Conservation (phyloP, 139 green algal species). For the Chlamydomonas asymmetrica region DNA sequence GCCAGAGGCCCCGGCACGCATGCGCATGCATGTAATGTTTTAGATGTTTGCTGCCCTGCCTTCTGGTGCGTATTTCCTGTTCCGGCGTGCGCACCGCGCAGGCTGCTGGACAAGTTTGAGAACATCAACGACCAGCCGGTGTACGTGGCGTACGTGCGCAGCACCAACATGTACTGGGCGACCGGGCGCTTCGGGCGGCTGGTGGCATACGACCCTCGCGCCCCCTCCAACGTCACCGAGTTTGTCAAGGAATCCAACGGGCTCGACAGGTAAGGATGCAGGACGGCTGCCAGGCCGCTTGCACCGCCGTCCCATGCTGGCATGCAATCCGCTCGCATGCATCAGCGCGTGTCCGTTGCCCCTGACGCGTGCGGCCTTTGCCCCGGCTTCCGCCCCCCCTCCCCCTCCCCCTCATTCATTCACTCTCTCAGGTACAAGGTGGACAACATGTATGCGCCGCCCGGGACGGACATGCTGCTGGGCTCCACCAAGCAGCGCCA, state of each 20-base stretch:
- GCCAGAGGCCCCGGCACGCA: too few relatives aligned
- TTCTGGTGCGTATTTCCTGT: neutral
- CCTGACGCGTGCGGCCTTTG: too few relatives aligned
- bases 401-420: too few relatives aligned
- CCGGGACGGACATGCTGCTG: conserved; percentile 62
- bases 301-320: too few relatives aligned
- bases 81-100: conserved; percentile 1
- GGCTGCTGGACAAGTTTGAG: conserved; percentile 68
- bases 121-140: conserved; percentile 55
- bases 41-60: neutral
- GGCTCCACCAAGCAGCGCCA: conserved; percentile 47
- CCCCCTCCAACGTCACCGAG: conserved; percentile 64
- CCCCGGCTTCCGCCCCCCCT: too few relatives aligned
- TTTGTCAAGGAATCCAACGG: conserved; percentile 45
- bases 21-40: too few relatives aligned
- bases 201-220: conserved; percentile 59
- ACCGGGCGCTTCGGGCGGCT: conserved; percentile 52
- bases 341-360: too few relatives aligned
- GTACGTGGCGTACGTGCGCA: conserved; percentile 52
- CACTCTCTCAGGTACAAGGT: conserved; percentile 47
- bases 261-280: neutral
- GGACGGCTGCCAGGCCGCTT: too few relatives aligned
- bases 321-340: too few relatives aligned
- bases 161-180: conserved; percentile 65
- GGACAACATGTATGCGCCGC: conserved; percentile 52